These are phyloP conservation scores for Dovyalis caffra DNA, from an alignment of 345 rosid genomes.

Conservation along the genomic window DNA sequence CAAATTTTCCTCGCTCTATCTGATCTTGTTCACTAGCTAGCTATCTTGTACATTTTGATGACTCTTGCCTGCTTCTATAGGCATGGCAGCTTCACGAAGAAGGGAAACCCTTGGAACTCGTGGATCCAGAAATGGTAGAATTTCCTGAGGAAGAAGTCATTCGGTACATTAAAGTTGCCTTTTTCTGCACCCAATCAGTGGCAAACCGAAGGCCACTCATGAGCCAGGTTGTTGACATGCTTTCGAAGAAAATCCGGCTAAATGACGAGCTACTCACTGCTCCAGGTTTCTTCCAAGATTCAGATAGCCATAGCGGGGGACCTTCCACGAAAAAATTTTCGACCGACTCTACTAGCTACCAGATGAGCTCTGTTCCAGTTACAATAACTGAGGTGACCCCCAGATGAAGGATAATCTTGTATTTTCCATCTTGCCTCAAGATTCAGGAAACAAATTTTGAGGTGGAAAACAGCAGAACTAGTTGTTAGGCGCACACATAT, in stretches of 20 bases:
- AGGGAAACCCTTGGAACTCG: constrained; percentile 48
- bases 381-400: constrained; percentile 58
- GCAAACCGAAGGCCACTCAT: constrained; percentile 54
- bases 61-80: constrained; percentile 26
- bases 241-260: constrained; percentile 42
- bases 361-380: constrained; percentile 49
- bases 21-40: not conserved
- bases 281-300: constrained; percentile 56
- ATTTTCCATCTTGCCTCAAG: not conserved
- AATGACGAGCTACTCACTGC: constrained; percentile 53
- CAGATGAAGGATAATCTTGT: constrained; percentile 34
- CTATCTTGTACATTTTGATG: not conserved
- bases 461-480: not conserved
- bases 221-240: constrained; percentile 72
- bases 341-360: constrained; percentile 26
- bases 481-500: not conserved
- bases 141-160: constrained; percentile 48
- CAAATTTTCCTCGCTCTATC: not conserved
- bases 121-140: constrained; percentile 52
- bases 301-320: constrained; percentile 11
- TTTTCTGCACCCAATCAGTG: constrained; percentile 64
- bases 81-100: constrained; percentile 62
- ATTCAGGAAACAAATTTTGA: not conserved
- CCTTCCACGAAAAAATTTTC: constrained; percentile 34
- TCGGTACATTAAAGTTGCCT: constrained; percentile 59